A percentile compares a stretch with the other conserved stretches of the same genome.
Evolutionary conservation across 306 rosid species (phyloP).

Genomic region (Sindora glabra): DNA sequence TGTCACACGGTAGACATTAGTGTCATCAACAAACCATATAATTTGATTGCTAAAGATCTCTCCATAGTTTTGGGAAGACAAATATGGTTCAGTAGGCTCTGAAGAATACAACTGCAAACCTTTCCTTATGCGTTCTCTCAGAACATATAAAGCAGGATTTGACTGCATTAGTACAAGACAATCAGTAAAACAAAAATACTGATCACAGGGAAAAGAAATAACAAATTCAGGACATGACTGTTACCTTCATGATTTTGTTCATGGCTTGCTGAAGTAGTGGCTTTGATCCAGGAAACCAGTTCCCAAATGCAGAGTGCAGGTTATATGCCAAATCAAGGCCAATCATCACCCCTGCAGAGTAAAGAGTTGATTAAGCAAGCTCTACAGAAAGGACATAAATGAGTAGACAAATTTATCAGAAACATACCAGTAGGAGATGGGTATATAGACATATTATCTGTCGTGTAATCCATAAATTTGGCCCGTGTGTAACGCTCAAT

Average conservation of each 20-base stretch:
- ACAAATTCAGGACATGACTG: neutral
- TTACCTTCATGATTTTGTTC: constrained; percentile 98
- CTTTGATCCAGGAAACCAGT: constrained; percentile 99
- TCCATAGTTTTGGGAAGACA: constrained; percentile 97
- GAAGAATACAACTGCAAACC: constrained; percentile 98
- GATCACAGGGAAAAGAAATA: neutral
- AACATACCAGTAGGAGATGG: constrained; percentile 89
- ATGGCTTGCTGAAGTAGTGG: constrained; percentile 96
- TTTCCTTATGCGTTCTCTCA: constrained; percentile 97
- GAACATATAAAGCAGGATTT: constrained; percentile 94
- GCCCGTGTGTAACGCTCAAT: constrained; percentile 98
- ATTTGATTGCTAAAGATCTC: constrained; percentile 99
- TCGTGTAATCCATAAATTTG: constrained; percentile 97
- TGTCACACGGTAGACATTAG: constrained; percentile 96
- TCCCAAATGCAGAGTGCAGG: constrained; percentile 97
- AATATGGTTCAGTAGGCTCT: constrained; percentile 96
- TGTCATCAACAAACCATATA: constrained; percentile 99
- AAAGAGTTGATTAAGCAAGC: neutral
- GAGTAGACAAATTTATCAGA: neutral
- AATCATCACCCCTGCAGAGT: constrained; percentile 87
- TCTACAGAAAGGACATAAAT: neutral
- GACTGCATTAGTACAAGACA: constrained; percentile 55
- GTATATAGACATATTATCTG: constrained; percentile 97
- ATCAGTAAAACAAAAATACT: constrained; percentile 11
- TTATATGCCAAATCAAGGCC: constrained; percentile 95